Evolutionary conservation across 805 yeast species (phyloP), one percentile per base, ranked within the genome.

Genomic region (Candida rishiriensis): DNA sequence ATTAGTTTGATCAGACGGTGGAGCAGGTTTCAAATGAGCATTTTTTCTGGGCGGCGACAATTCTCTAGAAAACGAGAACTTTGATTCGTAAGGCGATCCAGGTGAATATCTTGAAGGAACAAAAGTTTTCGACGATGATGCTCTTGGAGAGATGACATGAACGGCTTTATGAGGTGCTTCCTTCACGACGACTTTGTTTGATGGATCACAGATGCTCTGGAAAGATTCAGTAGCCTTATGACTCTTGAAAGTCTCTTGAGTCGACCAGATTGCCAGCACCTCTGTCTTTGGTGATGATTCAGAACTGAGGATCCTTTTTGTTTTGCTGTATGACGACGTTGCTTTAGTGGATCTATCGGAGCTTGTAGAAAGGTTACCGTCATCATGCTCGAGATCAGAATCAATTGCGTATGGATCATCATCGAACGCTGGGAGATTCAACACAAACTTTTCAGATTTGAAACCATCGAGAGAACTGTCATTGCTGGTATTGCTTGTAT

Each of bases 361-460:
- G 36, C 54, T 44, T 32, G 51, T 55, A 18, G 67, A 65, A 46
- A 70, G 75, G 21, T 60, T 58, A 17, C 47, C 50, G 16, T 46
- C 49, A 9, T 47, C 46, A 15, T 31, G 42, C 2, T 9, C 28
- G 14, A 69, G 51, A 10, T 71, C 75, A n/a, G 66, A 71, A 47
- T 71, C 67, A 14, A 73, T 66, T 1, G 65, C 59, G 49, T 60
- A 63, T 39, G 69, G 65, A 46, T 66, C 66, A 29, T 72, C 64
- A 40, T 73, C 77, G 34, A 75, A 65, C 21, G 59, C 60, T 3
- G 79, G 72, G 10, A 55, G 51, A 13, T 55, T 50, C 10, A 61
- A 45, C 13, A 60, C 55, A 42, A 54, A 62, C 10, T 57, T 49
- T 26, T 51, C 49, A 5, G 63, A 44, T 2, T 34, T 40, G 39